phyloP scores from a whole-genome alignment of 164 flowering plant genomes.

The Magnolia changhungtana region DNA sequence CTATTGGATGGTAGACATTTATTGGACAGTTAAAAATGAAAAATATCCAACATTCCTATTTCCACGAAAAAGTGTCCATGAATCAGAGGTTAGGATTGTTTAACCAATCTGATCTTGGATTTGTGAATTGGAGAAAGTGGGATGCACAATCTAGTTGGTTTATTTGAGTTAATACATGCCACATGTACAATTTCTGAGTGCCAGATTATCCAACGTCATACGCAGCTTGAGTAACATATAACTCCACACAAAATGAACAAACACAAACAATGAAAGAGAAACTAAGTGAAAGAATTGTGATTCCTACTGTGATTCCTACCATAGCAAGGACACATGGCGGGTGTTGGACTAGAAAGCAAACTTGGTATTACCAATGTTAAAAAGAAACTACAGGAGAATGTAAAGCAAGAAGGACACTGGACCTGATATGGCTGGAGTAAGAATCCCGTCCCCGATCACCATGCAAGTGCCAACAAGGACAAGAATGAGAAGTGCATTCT shows the following conservation, averaged over 20 bases:
- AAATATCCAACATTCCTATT: too few relatives aligned
- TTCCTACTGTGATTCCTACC: neutral
- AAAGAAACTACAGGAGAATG: neutral
- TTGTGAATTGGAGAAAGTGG: too few relatives aligned
- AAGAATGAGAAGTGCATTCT: conserved; percentile 65
- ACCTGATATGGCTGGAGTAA: conserved; percentile 98
- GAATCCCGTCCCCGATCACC: conserved; percentile 97
- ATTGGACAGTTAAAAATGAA: too few relatives aligned
- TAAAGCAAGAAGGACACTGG: neutral
- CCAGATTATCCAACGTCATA: too few relatives aligned
- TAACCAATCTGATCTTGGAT: too few relatives aligned
- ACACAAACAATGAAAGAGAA: neutral
- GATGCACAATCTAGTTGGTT: too few relatives aligned
- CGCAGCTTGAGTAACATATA: neutral
- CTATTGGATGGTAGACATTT: too few relatives aligned
- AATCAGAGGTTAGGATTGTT: too few relatives aligned
- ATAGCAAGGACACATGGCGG: neutral
- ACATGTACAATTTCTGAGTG: too few relatives aligned
- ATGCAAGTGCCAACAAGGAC: conserved; percentile 95
- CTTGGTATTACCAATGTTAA: neutral
- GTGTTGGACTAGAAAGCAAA: neutral
- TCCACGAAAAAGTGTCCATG: too few relatives aligned
- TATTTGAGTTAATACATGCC: too few relatives aligned
- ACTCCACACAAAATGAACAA: neutral
- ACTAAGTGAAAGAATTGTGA: neutral